These are phyloP conservation scores for Biscogniauxia marginata DNA, from an alignment of 2,329 filamentous ascomycete species.

Conservation along the genomic window DNA sequence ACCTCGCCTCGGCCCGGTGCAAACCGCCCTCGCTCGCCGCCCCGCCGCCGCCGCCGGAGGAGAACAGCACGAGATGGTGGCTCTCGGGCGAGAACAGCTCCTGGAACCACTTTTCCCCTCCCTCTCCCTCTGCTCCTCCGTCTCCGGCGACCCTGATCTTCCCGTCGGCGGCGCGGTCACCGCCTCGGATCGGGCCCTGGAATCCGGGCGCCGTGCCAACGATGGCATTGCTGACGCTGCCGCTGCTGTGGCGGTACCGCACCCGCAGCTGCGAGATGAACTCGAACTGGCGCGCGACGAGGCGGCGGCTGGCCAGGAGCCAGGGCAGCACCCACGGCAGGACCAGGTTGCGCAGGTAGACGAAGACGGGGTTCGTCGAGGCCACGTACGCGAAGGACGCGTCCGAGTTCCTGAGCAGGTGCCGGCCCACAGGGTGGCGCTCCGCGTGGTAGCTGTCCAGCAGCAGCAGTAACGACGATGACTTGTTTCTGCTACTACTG, in stretches of 20 bases:
- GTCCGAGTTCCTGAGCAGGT: slow-evolving; percentile 42
- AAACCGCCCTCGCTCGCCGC: slow-evolving; percentile 17
- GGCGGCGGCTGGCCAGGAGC: slow-evolving; percentile 22
- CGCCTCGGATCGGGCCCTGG: slow-evolving; percentile 40
- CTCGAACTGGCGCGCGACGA: slow-evolving; percentile 28
- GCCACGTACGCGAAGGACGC: slow-evolving; percentile 37
- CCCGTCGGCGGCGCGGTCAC: slow-evolving; percentile 44
- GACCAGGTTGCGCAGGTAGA: slow-evolving; percentile 39
- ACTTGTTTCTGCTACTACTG: neutral
- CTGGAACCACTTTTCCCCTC: slow-evolving; percentile 22
- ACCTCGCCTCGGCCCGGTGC: slow-evolving; percentile 15
- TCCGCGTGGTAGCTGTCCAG: slow-evolving; percentile 48
- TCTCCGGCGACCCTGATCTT: slow-evolving; percentile 21
- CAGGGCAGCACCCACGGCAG: slow-evolving; percentile 39
- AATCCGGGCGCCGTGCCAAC: slow-evolving; percentile 29
- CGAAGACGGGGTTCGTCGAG: slow-evolving; percentile 34
- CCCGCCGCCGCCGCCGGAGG: slow-evolving; percentile 15
- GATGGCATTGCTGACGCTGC: too few species aligned
- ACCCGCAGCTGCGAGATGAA: slow-evolving; percentile 41
- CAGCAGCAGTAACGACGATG: slow-evolving; percentile 25
- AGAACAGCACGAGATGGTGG: slow-evolving; percentile 30
- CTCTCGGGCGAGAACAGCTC: slow-evolving; percentile 19
- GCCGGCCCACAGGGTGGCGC: slow-evolving; percentile 44
- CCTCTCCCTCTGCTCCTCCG: neutral
- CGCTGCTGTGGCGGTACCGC: slow-evolving; percentile 39